Conservation (phyloP, 2,329 filamentous ascomycete genomes). For the Sporothrix pallida region DNA sequence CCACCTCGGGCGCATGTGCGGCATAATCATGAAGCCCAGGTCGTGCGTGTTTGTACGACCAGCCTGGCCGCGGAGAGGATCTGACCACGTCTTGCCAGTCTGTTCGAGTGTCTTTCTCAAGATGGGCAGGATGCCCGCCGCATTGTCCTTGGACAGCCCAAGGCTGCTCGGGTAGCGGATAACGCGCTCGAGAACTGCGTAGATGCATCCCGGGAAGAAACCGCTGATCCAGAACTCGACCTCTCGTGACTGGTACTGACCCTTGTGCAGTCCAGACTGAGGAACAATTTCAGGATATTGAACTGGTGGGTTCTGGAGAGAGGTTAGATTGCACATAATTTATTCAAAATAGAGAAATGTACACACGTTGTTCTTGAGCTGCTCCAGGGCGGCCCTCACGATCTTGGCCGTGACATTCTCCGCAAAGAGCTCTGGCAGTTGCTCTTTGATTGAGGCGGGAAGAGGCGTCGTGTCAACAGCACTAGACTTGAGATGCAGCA, state of each 20-base stretch:
- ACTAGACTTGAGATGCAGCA: not conserved
- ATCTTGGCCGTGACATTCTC: slow-evolving; percentile 17
- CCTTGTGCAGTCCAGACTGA: slow-evolving; percentile 10
- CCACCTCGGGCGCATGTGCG: slow-evolving; percentile 10
- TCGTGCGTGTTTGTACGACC: slow-evolving; percentile 7
- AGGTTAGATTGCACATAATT: not conserved
- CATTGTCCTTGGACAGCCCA: not conserved
- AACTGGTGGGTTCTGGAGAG: not conserved
- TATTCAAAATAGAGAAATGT: too few species aligned
- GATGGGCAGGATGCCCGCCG: not conserved
- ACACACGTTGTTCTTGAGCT: slow-evolving; percentile 12
- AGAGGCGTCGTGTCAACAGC: not conserved
- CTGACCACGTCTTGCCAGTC: not conserved
- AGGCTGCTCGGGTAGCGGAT: not conserved
- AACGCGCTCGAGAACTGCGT: not conserved
- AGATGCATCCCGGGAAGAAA: slow-evolving; percentile 1
- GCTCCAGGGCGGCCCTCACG: not conserved
- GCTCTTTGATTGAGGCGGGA: not conserved
- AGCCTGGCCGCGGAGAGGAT: not conserved
- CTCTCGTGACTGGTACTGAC: slow-evolving; percentile 20
- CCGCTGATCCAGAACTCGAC: slow-evolving; percentile 19
- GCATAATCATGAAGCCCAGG: slow-evolving; percentile 17
- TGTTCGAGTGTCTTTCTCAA: not conserved
- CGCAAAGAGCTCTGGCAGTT: slow-evolving; percentile 5
- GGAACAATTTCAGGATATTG: slow-evolving; percentile 23